Evolutionary conservation across 176 grass and related monocot genomes (phyloP).

Genomic region (Pharus latifolius): DNA sequence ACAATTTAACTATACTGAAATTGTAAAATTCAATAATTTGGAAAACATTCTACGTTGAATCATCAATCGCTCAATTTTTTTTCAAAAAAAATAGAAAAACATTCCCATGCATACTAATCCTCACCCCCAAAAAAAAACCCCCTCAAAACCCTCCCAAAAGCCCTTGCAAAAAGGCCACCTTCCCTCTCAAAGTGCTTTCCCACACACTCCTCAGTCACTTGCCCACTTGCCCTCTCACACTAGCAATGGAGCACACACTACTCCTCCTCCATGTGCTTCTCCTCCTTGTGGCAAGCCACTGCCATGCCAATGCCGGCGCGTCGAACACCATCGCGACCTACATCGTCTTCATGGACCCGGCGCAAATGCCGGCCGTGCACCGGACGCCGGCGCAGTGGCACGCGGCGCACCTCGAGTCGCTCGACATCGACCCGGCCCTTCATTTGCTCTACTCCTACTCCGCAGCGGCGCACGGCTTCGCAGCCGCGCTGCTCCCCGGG

Average conservation of each 20-base stretch:
- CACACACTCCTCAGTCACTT: not conserved
- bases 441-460: slow-evolving; percentile 88
- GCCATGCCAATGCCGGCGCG: not conserved
- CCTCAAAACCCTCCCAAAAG: slow-evolving; percentile 7
- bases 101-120: not conserved
- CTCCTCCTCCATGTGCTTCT: slow-evolving; percentile 17
- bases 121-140: not conserved
- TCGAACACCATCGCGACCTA: slow-evolving; percentile 38
- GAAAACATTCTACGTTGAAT: not conserved
- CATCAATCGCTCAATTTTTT: not conserved
- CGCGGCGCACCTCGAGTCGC: slow-evolving; percentile 58
- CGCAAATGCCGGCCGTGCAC: slow-evolving; percentile 45
- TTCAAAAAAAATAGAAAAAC: not conserved
- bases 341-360: slow-evolving; percentile 88
- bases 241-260: slow-evolving; percentile 27
- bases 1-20: not conserved
- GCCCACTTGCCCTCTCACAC: not conserved
- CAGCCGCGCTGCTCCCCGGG: slow-evolving; percentile 44
- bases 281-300: not conserved
- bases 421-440: slow-evolving; percentile 52
- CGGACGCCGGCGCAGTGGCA: slow-evolving; percentile 54
- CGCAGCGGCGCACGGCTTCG: slow-evolving; percentile 55
- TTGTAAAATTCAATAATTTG: not conserved
- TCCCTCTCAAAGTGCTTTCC: not conserved
- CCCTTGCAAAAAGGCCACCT: not conserved